These are phyloP conservation scores for Tuber borchii DNA, from an alignment of 495 filamentous ascomycete species.

Conservation along the genomic window DNA sequence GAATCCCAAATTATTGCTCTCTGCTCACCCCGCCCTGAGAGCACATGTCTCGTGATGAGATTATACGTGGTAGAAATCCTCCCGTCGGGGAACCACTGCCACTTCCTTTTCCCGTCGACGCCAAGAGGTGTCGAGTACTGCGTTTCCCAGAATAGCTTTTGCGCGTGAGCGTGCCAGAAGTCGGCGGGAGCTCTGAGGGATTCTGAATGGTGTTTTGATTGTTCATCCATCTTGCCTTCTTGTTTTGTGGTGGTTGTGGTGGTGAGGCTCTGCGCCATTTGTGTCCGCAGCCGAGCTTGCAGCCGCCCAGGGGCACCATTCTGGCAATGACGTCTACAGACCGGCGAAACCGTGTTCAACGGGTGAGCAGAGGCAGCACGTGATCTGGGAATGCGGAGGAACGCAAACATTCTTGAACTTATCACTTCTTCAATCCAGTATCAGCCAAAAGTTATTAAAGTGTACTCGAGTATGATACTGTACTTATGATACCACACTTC, in stretches of 20 bases:
- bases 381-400: not conserved
- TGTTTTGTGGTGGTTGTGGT: not conserved
- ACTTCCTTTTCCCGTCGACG: slow-evolving; percentile 44
- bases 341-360: not conserved
- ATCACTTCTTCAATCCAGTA: not conserved
- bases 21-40: slow-evolving; percentile 61
- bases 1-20: slow-evolving; percentile 83
- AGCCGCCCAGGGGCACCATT: not conserved
- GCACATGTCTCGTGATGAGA: slow-evolving; percentile 81
- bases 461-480: too few species aligned
- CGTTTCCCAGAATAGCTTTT: slow-evolving; percentile 62
- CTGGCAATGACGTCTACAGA: not conserved
- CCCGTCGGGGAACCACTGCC: slow-evolving; percentile 85
- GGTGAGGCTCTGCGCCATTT: not conserved
- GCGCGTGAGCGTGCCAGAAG: slow-evolving; percentile 74
- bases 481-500: not conserved
- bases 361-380: not conserved
- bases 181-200: slow-evolving; percentile 57
- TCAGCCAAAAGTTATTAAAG: not conserved
- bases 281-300: not conserved
- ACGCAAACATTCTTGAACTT: not conserved
- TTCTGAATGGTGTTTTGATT: not conserved
- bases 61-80: slow-evolving; percentile 88
- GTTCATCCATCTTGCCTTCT: not conserved
- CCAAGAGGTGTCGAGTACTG: slow-evolving; percentile 41